phyloP scores from a whole-genome alignment of 805 yeast genomes.

The Tetrapisispora namnaoensis region DNA sequence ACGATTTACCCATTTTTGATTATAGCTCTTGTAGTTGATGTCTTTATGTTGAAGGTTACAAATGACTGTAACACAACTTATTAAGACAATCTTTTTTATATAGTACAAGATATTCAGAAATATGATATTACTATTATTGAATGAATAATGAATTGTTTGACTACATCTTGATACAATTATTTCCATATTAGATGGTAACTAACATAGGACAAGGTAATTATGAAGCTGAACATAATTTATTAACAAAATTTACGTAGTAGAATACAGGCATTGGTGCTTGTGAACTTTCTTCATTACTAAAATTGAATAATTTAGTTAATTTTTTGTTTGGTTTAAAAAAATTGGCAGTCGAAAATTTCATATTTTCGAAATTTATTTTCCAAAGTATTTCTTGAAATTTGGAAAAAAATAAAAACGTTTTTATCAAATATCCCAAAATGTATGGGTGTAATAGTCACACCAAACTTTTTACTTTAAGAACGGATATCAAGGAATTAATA shows the following conservation, averaged over 20 bases:
- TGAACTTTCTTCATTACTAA: not conserved
- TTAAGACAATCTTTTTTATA: not conserved
- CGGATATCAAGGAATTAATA: not conserved
- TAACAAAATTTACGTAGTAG: not conserved
- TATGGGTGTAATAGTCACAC: conserved; percentile 1
- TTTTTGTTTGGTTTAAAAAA: not conserved
- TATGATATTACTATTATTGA: not conserved
- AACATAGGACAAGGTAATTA: no score
- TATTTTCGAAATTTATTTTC: no score
- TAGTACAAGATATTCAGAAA: not conserved
- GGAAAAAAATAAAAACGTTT: no score
- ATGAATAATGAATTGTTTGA: not conserved
- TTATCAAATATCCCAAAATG: no score
- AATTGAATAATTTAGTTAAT: not conserved
- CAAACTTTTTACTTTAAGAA: not conserved
- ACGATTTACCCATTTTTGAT: conserved; percentile 35
- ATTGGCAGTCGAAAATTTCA: no score
- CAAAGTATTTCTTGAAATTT: no score
- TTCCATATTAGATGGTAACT: not conserved
- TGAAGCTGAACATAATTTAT: not conserved
- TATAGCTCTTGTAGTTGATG: conserved; percentile 22
- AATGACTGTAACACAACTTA: not conserved
- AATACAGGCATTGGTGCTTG: not conserved
- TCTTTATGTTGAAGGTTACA: not conserved
- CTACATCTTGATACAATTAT: not conserved